These are phyloP conservation scores for Venturia oleaginea DNA, from an alignment of 2,329 filamentous ascomycete genomes.

Conservation along the genomic window DNA sequence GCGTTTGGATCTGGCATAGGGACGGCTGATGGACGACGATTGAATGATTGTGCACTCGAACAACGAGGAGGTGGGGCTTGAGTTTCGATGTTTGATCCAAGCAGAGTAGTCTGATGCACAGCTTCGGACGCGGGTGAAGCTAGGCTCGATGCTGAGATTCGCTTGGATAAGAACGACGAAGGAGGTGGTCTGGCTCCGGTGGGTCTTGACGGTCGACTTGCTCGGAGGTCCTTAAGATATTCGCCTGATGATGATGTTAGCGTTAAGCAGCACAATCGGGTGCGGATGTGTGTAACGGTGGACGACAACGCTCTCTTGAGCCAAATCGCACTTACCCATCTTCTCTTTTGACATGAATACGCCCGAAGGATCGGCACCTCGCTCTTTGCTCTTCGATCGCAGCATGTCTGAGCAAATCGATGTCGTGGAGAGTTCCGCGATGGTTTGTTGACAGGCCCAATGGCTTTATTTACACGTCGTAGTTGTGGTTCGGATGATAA, in stretches of 20 bases:
- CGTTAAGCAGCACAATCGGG: conserved; percentile 13
- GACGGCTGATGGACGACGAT: conserved; percentile 24
- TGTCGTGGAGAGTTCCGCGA: not conserved
- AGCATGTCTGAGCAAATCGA: conserved; percentile 16
- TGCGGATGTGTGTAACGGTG: not conserved
- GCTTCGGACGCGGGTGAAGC: conserved; percentile 21
- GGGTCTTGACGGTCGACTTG: conserved; percentile 57
- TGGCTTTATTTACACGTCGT: not conserved
- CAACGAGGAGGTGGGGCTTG: conserved; percentile 28
- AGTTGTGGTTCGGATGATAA: not conserved
- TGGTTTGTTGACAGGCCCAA: conserved; percentile 2
- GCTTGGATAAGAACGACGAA: conserved; percentile 33
- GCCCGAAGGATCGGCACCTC: conserved; percentile 24
- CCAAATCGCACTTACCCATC: conserved; percentile 27
- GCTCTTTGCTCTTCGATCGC: conserved; percentile 28
- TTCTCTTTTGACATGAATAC: conserved; percentile 28
- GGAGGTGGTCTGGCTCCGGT: conserved; percentile 62
- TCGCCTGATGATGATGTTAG: conserved; percentile 40
- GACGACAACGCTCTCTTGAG: not conserved
- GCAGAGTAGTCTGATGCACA: conserved; percentile 21
- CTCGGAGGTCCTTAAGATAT: conserved; percentile 63
- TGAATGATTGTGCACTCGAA: conserved; percentile 19
- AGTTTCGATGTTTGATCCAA: conserved; percentile 21
- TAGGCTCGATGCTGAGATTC: conserved; percentile 17
- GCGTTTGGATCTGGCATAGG: conserved; percentile 19